Conservation (phyloP, 805 yeast species). For the Starmera pachycereana region DNA sequence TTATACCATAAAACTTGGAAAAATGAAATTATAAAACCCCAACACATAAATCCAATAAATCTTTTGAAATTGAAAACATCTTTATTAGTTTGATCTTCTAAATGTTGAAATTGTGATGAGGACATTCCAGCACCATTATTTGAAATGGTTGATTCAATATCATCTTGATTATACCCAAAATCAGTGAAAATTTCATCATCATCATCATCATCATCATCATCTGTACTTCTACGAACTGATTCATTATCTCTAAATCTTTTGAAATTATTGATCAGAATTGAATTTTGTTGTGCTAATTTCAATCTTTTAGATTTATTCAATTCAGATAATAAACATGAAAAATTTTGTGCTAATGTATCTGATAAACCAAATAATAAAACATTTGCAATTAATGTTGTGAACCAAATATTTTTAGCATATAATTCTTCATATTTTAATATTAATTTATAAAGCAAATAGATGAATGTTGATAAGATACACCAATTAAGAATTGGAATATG, state of each 20-base stretch:
- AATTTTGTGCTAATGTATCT: slow-evolving; percentile 74
- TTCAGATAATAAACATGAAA: slow-evolving; percentile 14
- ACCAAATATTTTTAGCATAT: slow-evolving; percentile 53
- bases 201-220: slow-evolving; percentile 9
- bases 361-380: slow-evolving; percentile 81
- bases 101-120: slow-evolving; percentile 21
- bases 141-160: slow-evolving; percentile 3
- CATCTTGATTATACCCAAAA: slow-evolving; percentile 23
- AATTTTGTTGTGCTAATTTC: too few species aligned
- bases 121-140: slow-evolving; percentile 1
- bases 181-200: slow-evolving; percentile 18
- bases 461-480: slow-evolving; percentile 37
- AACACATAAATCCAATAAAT: slow-evolving; percentile 66
- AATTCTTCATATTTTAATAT: slow-evolving; percentile 48
- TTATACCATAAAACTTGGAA: slow-evolving; percentile 86
- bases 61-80: slow-evolving; percentile 53
- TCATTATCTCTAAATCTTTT: too few species aligned
- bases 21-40: slow-evolving; percentile 83
- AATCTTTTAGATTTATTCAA: neutral
- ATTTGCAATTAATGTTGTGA: slow-evolving; percentile 78
- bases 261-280: too few species aligned
- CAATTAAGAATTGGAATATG: slow-evolving; percentile 51
- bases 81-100: slow-evolving; percentile 16
- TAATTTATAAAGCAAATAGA: slow-evolving; percentile 37
- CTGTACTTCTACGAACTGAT: too few species aligned